Base-by-base conservation (phyloP, 352 stramenopile species). In the Phytopythium boreale region DNA sequence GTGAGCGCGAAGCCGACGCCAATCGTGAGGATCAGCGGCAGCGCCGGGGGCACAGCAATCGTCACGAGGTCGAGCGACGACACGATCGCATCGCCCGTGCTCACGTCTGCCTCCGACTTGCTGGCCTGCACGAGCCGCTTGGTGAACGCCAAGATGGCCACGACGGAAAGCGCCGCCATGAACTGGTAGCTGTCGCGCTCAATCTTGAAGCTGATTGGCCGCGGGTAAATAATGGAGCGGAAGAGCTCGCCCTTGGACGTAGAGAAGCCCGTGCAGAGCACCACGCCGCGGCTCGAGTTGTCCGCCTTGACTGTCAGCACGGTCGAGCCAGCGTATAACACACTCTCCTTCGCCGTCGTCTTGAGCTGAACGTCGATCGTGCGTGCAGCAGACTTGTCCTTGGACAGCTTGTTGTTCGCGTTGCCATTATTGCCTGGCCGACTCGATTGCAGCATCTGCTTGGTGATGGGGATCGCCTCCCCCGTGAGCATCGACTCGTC, bases 401-500 rank as follows among this genome's bases (percentile, higher is more conserved):
- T 49, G 26, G 26, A 6, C 1, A 79, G 47, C 24, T 60, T 64
- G 62, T 88, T 76, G 49, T 89, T 89, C 1, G 68, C 80, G 46
- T 87, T 80, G 4, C 37, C 26, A 14, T 22, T 60, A 9, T 14
- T 60, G 4, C 12, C n/a, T 24, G 85, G 82, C 19, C 60, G 31
- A 1, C 24, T 44, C 0, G 41, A 36, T 20, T 66, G 41, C 0
- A 79, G 43, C 36, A 62, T 57, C 61, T 89, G 78, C 58, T 93
- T 92, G 8, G 75, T 85, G 46, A 92, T 83, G 5, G 85, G 85
- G n/a, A 93, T 87, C n/a, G 84, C 81, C 61, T 93, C 85, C 0
- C 85, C 85, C 17, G 85, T 93, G n/a, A 93, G 75, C 46, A 82
- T 89, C 1, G 85, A 76, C 70, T 93, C 85, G 53, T 93, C 85